Conservation (phyloP, 2,329 filamentous ascomycete species). For the Byssochlamys sp. region DNA sequence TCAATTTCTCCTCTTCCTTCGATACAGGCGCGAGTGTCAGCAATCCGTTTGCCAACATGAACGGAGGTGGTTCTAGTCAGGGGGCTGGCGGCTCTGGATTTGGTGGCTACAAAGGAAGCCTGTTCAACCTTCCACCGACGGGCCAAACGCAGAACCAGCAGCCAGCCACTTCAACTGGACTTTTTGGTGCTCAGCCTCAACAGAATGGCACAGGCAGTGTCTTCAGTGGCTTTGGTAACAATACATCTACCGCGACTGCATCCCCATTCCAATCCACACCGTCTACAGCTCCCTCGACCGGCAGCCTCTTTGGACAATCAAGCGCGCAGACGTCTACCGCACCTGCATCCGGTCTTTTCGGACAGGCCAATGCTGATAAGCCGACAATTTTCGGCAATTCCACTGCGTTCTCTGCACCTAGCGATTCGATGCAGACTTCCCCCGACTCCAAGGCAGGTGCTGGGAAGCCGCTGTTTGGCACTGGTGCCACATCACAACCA, state of each 20-base stretch:
- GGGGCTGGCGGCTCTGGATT: conserved; percentile 12
- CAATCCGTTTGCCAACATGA: conserved; percentile 29
- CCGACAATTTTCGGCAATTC: conserved; percentile 20
- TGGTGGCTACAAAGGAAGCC: conserved; percentile 22
- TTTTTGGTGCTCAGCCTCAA: conserved; percentile 12
- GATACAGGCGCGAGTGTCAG: conserved; percentile 12
- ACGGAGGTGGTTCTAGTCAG: conserved; percentile 12
- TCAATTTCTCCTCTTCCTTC: conserved; percentile 22
- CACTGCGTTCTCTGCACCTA: conserved; percentile 8
- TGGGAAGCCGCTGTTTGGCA: conserved; percentile 14
- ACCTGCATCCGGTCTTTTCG: conserved; percentile 14
- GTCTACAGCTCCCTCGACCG: conserved; percentile 10
- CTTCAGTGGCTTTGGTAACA: conserved; percentile 4
- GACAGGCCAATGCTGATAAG: conserved; percentile 12
- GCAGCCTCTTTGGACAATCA: conserved; percentile 15
- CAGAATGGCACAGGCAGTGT: neutral
- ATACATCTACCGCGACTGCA: conserved; percentile 6
- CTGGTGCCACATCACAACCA: conserved; percentile 8
- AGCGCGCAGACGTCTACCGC: conserved; percentile 5
- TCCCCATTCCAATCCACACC: conserved; percentile 6
- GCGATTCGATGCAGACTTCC: conserved; percentile 26
- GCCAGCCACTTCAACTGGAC: conserved; percentile 10
- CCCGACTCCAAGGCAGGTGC: conserved; percentile 18
- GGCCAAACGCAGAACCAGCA: conserved; percentile 14
- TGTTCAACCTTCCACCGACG: conserved; percentile 21